Evolutionary conservation across 345 rosid genomes (phyloP), one percentile per base, ranked within the genome.

Genomic region (Dimocarpus longan): DNA sequence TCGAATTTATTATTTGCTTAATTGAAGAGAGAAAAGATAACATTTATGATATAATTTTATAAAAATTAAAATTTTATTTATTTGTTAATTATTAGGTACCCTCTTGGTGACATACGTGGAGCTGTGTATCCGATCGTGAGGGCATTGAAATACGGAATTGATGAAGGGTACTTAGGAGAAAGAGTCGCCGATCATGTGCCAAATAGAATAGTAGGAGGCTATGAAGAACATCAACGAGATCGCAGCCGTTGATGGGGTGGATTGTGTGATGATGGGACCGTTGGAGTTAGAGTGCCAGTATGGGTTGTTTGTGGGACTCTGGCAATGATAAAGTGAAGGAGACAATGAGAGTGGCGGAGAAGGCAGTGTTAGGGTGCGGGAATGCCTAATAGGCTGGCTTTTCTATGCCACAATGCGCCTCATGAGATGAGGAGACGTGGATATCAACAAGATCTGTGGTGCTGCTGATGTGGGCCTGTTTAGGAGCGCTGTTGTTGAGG

Each of bases 261-360:
- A 70, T 39, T 70, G 74, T 28, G 42, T 70, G 74, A 70, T 70
- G 74, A 8, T 50, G 10, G 52, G 52, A 46, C 98, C 95, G 37
- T 85, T 95, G 88, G 95, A 95, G 84, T 87, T 95, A n/a, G 43
- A 93, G 98, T 68, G 97, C 92, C 5, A 90, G 91, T 80, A 67
- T 93, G 85, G 98, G 94, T 22, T 95, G 91, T 59, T 69, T 91
- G 68, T 87, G 91, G 93, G 98, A 93, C 78, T 95, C 95, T 0
- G 98, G 95, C 62, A 89, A 89, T 75, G 87, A 84, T 91, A 95
- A 93, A 86, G 98, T 89, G 72, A 86, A 86, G 50, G 90, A 91
- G 84, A 82, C 75, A 90, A 50, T 91, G 89, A 80, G 87, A 74
- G 63, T 5, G 63, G 94, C 91, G 2, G 98, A 93, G 92, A 90